These are phyloP conservation scores for Rhynchospora breviuscula DNA, from an alignment of 176 grass and related monocot genomes.

Conservation along the genomic window DNA sequence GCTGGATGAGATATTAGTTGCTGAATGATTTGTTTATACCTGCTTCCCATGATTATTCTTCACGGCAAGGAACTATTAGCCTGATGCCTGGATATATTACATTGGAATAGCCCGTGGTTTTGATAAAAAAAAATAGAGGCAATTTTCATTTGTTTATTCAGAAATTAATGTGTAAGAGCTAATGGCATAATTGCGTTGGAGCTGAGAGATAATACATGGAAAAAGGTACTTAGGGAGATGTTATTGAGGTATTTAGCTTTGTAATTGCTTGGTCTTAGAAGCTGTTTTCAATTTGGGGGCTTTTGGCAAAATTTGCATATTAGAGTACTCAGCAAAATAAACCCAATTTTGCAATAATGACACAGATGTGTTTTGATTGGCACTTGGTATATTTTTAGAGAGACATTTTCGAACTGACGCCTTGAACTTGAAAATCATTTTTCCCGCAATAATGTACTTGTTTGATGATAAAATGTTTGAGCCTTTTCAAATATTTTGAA, in stretches of 20 bases:
- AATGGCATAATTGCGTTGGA: neutral
- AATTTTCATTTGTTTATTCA: neutral
- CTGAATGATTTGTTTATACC: conserved; percentile 23
- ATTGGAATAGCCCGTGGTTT: neutral
- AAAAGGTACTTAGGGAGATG: neutral
- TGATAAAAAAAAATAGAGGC: neutral
- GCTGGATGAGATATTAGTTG: conserved; percentile 46
- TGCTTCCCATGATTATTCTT: neutral
- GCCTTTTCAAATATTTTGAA: neutral
- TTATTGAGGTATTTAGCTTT: neutral
- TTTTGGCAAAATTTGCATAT: neutral
- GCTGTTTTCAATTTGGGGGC: neutral
- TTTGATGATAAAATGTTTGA: neutral
- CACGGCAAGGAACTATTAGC: neutral
- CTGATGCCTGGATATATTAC: neutral
- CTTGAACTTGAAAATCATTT: neutral
- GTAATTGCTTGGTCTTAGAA: neutral
- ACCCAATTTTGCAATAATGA: neutral
- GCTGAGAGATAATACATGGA: neutral
- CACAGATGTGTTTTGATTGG: neutral
- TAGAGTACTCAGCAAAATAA: neutral
- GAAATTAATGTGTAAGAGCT: neutral
- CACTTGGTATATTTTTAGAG: neutral
- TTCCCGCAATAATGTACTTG: neutral
- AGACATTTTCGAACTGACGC: neutral